Percentiles rank a stretch among this genome's conserved stretches.
These are phyloP conservation scores for Parietaria judaica DNA, from an alignment of 306 rosid species.

Conservation along the genomic window DNA sequence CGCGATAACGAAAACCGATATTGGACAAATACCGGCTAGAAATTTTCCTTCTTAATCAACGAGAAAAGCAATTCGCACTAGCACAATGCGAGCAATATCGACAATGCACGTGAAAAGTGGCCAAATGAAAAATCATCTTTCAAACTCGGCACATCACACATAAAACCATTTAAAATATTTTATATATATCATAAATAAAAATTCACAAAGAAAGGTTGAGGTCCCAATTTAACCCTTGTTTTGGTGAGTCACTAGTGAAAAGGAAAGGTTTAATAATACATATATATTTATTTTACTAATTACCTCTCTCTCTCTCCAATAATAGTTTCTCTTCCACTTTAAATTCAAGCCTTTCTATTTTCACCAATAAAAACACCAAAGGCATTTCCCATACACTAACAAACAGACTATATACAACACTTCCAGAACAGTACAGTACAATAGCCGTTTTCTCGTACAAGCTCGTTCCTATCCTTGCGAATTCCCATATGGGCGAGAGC, in stretches of 20 bases:
- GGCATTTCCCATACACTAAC: constrained; percentile 15
- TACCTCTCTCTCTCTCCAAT: constrained; percentile 3
- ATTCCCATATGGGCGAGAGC: constrained; percentile 1
- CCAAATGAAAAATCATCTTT: neutral
- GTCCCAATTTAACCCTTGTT: neutral
- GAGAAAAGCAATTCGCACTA: no score
- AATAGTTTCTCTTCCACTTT: constrained; percentile 15
- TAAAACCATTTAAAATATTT: neutral
- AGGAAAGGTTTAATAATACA: neutral
- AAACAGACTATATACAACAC: constrained; percentile 25
- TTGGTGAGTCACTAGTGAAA: neutral
- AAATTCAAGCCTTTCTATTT: constrained; percentile 13
- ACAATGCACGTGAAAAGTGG: no score
- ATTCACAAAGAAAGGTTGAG: neutral
- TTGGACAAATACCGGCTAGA: no score
- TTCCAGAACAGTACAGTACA: constrained; percentile 8
- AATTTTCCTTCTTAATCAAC: no score
- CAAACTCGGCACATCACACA: neutral
- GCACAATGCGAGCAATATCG: no score
- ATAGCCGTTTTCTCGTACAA: neutral
- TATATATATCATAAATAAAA: neutral
- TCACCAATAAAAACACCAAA: constrained; percentile 9
- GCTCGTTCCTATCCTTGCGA: constrained; percentile 5
- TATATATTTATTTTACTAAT: constrained; percentile 16
- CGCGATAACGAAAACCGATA: no score